Evolutionary conservation across 179 eudicot species (phyloP).

Genomic region (Nepenthes alata): DNA sequence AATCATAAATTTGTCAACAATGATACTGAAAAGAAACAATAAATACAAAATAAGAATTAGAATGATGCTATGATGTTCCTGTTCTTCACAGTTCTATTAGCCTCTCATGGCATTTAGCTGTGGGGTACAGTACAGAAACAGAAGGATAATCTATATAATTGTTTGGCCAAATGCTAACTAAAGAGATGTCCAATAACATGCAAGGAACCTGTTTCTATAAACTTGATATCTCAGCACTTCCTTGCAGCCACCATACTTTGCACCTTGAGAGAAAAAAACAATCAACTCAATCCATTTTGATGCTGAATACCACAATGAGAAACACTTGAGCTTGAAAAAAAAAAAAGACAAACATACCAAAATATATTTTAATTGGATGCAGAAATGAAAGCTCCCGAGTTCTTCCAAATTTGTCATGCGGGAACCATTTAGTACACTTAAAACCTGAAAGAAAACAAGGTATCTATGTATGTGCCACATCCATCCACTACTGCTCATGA

Average conservation of each 20-base stretch:
- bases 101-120: too few relatives aligned
- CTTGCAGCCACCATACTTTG: constrained; percentile 78
- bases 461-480: not conserved
- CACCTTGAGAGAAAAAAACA: constrained; percentile 32
- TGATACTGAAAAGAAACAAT: too few relatives aligned
- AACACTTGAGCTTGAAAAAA: not conserved
- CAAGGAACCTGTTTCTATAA: constrained; percentile 55
- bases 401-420: constrained; percentile 43
- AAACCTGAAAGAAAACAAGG: constrained; percentile 37
- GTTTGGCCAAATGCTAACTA: too few relatives aligned
- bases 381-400: constrained; percentile 65
- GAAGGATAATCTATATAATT: too few relatives aligned
- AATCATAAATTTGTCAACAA: too few relatives aligned
- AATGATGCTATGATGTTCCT: too few relatives aligned
- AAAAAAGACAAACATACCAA: constrained; percentile 39
- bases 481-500: too few relatives aligned
- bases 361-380: constrained; percentile 84
- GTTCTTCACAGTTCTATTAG: too few relatives aligned
- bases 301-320: not conserved
- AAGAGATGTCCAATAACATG: not conserved
- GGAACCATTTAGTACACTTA: constrained; percentile 59
- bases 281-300: constrained; percentile 3
- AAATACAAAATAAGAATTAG: too few relatives aligned
- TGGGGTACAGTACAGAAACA: too few relatives aligned
- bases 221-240: constrained; percentile 68